These are phyloP conservation scores for Arabidopsis lyrata DNA, from an alignment of 441 rosid species.

Conservation along the genomic window DNA sequence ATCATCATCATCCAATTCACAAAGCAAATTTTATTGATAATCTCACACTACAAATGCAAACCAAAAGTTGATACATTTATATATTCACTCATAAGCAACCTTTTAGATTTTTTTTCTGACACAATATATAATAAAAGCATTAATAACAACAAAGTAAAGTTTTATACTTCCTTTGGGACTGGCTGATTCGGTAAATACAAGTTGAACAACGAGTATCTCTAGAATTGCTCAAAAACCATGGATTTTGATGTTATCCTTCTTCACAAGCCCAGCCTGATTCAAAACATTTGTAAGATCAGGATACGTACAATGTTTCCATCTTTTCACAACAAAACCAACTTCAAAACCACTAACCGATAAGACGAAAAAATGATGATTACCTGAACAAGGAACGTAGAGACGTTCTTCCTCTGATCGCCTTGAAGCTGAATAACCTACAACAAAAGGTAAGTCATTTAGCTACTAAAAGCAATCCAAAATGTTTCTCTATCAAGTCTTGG, in stretches of 20 bases:
- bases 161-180: conserved; percentile 18
- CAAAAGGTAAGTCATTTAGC: neutral
- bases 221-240: conserved; percentile 79
- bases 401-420: conserved; percentile 70
- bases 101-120: neutral
- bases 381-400: conserved; percentile 59
- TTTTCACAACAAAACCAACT: conserved; percentile 1
- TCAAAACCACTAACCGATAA: neutral
- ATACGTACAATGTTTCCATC: neutral
- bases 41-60: conserved; percentile 35
- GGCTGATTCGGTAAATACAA: conserved; percentile 30
- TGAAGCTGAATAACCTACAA: conserved; percentile 73
- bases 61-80: conserved; percentile 17
- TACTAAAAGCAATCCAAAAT: neutral
- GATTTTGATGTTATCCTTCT: conserved; percentile 91
- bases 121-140: conserved; percentile 24
- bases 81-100: conserved; percentile 19
- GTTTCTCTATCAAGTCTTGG: neutral
- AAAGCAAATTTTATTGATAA: conserved; percentile 32
- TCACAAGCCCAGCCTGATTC: conserved; percentile 84
- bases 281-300: conserved; percentile 2
- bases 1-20: neutral
- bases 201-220: conserved; percentile 18
- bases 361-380: conserved; percentile 27
- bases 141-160: conserved; percentile 25